Evolutionary conservation across 2,329 filamentous ascomycete species (phyloP).

Genomic region (Fusarium mundagurra): DNA sequence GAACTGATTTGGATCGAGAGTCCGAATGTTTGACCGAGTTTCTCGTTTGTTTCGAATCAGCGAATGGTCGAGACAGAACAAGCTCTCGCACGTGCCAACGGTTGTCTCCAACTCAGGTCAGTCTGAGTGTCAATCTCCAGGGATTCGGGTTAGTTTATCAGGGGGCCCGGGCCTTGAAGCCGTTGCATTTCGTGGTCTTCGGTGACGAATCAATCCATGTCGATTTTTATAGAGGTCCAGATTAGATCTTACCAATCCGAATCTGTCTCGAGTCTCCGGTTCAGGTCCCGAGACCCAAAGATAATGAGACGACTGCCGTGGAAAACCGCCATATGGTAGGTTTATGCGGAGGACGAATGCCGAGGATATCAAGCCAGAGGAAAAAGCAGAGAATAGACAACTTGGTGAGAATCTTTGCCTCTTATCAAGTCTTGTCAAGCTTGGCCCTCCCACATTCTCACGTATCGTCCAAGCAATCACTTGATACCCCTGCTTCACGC

Average conservation of each 20-base stretch:
- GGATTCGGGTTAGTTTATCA: conserved; percentile 18
- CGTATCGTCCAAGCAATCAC: conserved; percentile 21
- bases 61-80: conserved; percentile 15
- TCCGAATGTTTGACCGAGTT: conserved; percentile 24
- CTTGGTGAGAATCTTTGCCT: not conserved
- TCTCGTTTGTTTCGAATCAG: conserved; percentile 10
- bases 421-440: conserved; percentile 16
- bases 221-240: not conserved
- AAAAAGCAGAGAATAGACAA: not conserved
- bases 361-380: not conserved
- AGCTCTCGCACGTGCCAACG: conserved; percentile 41
- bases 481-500: conserved; percentile 28
- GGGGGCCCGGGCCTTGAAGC: conserved; percentile 9
- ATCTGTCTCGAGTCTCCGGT: conserved; percentile 22
- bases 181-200: not conserved
- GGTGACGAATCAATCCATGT: conserved; percentile 11
- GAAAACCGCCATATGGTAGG: conserved; percentile 21
- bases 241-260: conserved; percentile 16
- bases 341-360: conserved; percentile 6
- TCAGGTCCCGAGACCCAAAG: conserved; percentile 25
- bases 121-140: conserved; percentile 1
- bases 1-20: conserved; percentile 5
- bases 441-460: conserved; percentile 4
- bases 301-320: not conserved
- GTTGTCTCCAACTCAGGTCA: conserved; percentile 18